Evolutionary conservation across 1,139 yeast species (phyloP).

Genomic region (Pichia sp.): DNA sequence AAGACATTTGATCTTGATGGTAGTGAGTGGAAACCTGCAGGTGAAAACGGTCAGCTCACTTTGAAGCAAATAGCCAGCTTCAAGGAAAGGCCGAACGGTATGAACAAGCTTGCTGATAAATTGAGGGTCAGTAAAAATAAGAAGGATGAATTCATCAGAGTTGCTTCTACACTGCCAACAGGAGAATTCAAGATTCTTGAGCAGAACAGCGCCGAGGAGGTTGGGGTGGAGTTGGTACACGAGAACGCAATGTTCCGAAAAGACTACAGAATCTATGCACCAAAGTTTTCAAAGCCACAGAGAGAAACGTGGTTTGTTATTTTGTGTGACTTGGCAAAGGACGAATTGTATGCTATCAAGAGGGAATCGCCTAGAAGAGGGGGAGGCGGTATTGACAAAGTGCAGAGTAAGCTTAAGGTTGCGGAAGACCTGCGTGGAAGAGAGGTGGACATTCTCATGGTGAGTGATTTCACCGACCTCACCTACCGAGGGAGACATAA

Average conservation of each 20-base stretch:
- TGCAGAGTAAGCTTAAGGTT: constrained; percentile 47
- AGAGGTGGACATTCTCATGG: constrained; percentile 42
- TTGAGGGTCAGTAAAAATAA: constrained; percentile 35
- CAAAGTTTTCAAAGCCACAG: constrained; percentile 84
- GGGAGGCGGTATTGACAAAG: constrained; percentile 32
- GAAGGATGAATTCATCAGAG: constrained; percentile 34
- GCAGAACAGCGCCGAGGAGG: constrained; percentile 22
- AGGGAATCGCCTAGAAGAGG: constrained; percentile 57
- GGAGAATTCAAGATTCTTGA: constrained; percentile 20
- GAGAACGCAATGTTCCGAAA: constrained; percentile 48
- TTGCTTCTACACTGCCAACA: constrained; percentile 45
- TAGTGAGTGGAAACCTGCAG: constrained; percentile 24
- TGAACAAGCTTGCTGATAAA: constrained; percentile 35
- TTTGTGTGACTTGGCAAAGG: constrained; percentile 42
- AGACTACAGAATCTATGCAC: constrained; percentile 67
- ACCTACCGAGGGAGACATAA: constrained; percentile 30
- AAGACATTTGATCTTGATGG: constrained; percentile 28
- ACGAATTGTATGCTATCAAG: constrained; percentile 56
- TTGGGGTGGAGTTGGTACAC: constrained; percentile 50
- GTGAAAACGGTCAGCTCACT: constrained; percentile 27
- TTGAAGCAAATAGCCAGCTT: constrained; percentile 33
- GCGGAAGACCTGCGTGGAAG: constrained; percentile 47
- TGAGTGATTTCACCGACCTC: constrained; percentile 68
- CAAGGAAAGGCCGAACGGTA: constrained; percentile 26
- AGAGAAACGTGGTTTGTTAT: constrained; percentile 92